Base-by-base conservation (phyloP, 169 alveolate species). In the Eimeria necatrix region DNA sequence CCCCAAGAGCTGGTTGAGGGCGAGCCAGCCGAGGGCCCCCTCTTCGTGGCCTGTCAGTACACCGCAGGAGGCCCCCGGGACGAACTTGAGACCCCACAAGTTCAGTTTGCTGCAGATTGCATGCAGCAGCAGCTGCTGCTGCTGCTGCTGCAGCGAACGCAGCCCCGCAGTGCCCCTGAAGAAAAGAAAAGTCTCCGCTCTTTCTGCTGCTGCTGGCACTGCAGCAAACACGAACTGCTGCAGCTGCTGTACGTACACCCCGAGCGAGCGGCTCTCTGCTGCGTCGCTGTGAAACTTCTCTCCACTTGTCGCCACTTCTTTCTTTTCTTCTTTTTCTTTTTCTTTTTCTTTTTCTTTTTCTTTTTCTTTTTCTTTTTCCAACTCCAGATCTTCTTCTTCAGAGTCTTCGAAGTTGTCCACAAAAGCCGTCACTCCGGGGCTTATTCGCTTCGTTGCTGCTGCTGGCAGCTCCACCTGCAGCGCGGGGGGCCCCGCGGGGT, bases 111-210 rank as follows among this genome's bases (percentile, higher is more conserved):
- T 24, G 61, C 61, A 74, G n/a, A 74, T 16, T 14, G 52, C 86
- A 24, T 74, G 51, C 22, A 74, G 8, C 51, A 74, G 86, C 14
- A 24, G 59, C 85, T 87, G 48, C 49, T 46, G 12, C 84, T 87
- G 61, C 12, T 70, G 85, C 22, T 18, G 60, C 2, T 83, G 53
- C 16, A 87, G 85, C 22, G 70, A 64, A 4, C 95, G 88, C 95
- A 91, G 49, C 20, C 95, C 95, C 20, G 95, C 95, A 32, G 95
- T 91, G 41, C 95, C 95, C 53, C 95, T 56, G 49, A 91, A 91
- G 84, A 91, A 51, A 4, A 91, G n/a, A 32, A 91, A 51, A 10
- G 95, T 22, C 10, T 64, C 53, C 18, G 26, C 20, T 24, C 48
- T 12, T 32, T 91, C 73, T 18, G n/a, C 24, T 53, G 49, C 60